Conservation (phyloP, 1,139 yeast species). For the Pichia sp. region DNA sequence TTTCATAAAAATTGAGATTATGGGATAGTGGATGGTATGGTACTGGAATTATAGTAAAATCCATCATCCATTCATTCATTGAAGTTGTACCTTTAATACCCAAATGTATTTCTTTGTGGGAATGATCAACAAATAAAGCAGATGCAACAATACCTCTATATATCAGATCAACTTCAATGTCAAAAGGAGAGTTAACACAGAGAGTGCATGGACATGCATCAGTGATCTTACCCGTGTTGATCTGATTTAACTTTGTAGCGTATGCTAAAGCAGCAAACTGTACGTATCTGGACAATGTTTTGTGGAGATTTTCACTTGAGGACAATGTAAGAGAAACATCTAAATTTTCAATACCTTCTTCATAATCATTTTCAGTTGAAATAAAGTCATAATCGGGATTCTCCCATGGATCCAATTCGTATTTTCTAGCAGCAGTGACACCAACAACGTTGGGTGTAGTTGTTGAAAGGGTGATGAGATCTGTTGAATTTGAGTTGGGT, state of each 20-base stretch:
- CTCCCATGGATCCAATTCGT: no score
- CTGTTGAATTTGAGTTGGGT: no score
- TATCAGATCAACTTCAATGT: slow-evolving; percentile 33
- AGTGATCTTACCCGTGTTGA: slow-evolving; percentile 12
- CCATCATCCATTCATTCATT: slow-evolving; percentile 54
- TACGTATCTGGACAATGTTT: slow-evolving; percentile 5
- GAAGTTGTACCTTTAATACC: slow-evolving; percentile 60
- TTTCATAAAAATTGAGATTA: slow-evolving; percentile 20
- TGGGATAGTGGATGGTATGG: slow-evolving; percentile 37
- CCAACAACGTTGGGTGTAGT: no score
- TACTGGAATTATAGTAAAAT: slow-evolving; percentile 45
- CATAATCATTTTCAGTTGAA: no score
- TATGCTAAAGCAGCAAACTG: slow-evolving; percentile 16
- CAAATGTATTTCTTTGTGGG: slow-evolving; percentile 38
- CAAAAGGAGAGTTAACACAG: slow-evolving; percentile 10
- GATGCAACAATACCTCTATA: slow-evolving; percentile 46
- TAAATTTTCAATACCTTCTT: no score
- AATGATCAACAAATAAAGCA: slow-evolving; percentile 43
- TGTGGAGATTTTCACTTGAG: not conserved
- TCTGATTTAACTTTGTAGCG: slow-evolving; percentile 14
- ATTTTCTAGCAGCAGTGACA: no score
- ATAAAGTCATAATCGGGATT: no score
- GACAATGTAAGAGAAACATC: no score
- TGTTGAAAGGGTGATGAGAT: no score
- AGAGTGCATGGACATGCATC: slow-evolving; percentile 14